These are phyloP conservation scores for Maudiozyma saulgeensis DNA, from an alignment of 805 yeast species.

Conservation along the genomic window DNA sequence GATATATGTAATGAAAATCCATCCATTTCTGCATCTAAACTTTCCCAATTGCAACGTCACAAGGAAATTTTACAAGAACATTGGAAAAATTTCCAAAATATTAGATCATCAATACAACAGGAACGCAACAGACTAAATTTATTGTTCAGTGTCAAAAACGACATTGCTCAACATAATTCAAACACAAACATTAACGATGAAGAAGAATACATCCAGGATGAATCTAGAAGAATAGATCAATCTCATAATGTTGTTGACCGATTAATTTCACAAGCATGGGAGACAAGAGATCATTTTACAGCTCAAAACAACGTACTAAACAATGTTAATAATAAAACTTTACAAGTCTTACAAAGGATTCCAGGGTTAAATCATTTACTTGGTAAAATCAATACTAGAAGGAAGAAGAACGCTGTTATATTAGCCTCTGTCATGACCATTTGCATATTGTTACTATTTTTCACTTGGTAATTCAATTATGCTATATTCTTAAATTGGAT, in stretches of 20 bases:
- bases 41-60: slow-evolving; percentile 77
- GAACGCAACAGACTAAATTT: slow-evolving; percentile 72
- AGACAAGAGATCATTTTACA: slow-evolving; percentile 76
- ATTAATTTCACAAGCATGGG: slow-evolving; percentile 73
- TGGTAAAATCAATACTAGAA: slow-evolving; percentile 74
- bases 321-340: slow-evolving; percentile 54
- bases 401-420: slow-evolving; percentile 81
- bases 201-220: slow-evolving; percentile 70
- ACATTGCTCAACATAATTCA: slow-evolving; percentile 57
- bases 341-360: slow-evolving; percentile 51
- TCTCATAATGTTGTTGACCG: slow-evolving; percentile 72
- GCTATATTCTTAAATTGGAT: not conserved
- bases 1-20: slow-evolving; percentile 48
- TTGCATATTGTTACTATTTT: slow-evolving; percentile 63
- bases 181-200: slow-evolving; percentile 32
- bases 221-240: slow-evolving; percentile 59
- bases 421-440: slow-evolving; percentile 61
- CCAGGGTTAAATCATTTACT: slow-evolving; percentile 79
- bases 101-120: slow-evolving; percentile 50
- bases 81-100: slow-evolving; percentile 48
- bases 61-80: slow-evolving; percentile 68
- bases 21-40: slow-evolving; percentile 56
- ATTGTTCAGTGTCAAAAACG: slow-evolving; percentile 65
- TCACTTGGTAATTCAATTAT: slow-evolving; percentile 30
- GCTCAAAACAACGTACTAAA: slow-evolving; percentile 59